Evolutionary conservation across 805 yeast species (phyloP).

Genomic region (Ogataea sp.): DNA sequence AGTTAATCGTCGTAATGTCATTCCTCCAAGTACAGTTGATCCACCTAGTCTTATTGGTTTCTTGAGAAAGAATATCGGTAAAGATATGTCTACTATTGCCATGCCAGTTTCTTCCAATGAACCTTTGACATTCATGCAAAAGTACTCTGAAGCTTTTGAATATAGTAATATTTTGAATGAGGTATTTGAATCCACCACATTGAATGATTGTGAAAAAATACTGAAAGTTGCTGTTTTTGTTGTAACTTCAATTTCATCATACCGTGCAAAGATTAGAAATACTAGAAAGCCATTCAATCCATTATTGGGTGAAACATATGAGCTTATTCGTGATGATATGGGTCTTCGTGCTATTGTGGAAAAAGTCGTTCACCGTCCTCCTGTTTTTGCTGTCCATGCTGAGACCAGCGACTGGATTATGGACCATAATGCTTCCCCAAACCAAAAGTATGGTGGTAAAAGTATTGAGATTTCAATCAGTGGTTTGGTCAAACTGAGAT

Average conservation of each 20-base stretch:
- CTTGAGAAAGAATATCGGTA: conserved; percentile 85
- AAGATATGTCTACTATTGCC: conserved; percentile 74
- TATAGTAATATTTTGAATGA: conserved; percentile 59
- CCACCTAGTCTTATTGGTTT: conserved; percentile 83
- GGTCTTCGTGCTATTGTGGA: conserved; percentile 73
- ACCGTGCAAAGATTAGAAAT: conserved; percentile 67
- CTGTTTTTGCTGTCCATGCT: conserved; percentile 71
- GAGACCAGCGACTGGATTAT: conserved; percentile 66
- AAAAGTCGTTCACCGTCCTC: conserved; percentile 84
- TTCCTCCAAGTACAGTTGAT: conserved; percentile 47
- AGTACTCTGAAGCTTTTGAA: conserved; percentile 73
- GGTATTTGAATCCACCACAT: conserved; percentile 36
- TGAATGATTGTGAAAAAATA: conserved; percentile 33
- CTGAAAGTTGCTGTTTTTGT: conserved; percentile 78
- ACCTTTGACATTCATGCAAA: conserved; percentile 77
- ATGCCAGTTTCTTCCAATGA: conserved; percentile 96
- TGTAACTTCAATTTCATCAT: conserved; percentile 59
- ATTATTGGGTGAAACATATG: conserved; percentile 86
- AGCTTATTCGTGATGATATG: conserved; percentile 75
- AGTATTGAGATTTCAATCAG: conserved; percentile 73
- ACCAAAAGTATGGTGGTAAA: conserved; percentile 93
- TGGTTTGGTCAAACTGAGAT: conserved; percentile 55
- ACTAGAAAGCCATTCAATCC: conserved; percentile 93
- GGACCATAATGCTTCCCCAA: conserved; percentile 60
- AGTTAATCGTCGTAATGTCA: conserved; percentile 48